Base-by-base conservation (phyloP, 2,329 filamentous ascomycete genomes). In the Penicillium sp. region DNA sequence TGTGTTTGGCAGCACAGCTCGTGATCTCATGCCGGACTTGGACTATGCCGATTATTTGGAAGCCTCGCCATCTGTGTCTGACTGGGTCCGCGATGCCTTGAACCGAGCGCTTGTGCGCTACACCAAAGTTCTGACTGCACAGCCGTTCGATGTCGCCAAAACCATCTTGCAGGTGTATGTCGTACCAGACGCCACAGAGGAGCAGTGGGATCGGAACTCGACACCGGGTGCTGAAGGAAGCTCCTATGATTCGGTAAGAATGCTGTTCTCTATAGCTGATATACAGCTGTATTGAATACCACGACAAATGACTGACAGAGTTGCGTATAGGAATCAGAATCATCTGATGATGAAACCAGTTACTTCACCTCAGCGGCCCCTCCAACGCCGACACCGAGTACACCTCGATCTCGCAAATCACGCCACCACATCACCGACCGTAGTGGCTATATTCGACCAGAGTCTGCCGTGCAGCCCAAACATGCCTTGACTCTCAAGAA, bases 81-180 rank as follows among this genome's bases (percentile, higher is more conserved):
- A 90, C 66, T 89, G 89, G 62, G 81, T 89, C 43, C 90, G 89
- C 71, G 87, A 89, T 62, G 78, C 96, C 60, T 71, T 96, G 48
- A 92, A 97, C 72, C 88, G 93, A 73, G 85, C 94, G 63, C 73
- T 96, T 74, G 95, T 93, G 87, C 93, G 94, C 72, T 99, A 99
- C 78, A 89, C 88, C 15, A 91, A 89, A 57, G 88, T 96, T 25
- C 76, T 97, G 69, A 87, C 96, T 72, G 89, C 91, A 54, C 94
- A 99, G 77, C 94, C 94, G 15, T 97, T 99, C 74, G 94, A 97
- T 80, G 93, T 97, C 57, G 92, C 93, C 70, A 97, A 97, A 82
- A 94, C 89, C 15, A 85, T 97, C 56, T 78, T 99, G 67, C 94
- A 99, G 77, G 86, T 92, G 51, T 86, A 85, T 62, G 77, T 84